These are phyloP conservation scores for Phytopythium cucurbitacearum DNA, from an alignment of 352 stramenopile genomes.

Conservation along the genomic window DNA sequence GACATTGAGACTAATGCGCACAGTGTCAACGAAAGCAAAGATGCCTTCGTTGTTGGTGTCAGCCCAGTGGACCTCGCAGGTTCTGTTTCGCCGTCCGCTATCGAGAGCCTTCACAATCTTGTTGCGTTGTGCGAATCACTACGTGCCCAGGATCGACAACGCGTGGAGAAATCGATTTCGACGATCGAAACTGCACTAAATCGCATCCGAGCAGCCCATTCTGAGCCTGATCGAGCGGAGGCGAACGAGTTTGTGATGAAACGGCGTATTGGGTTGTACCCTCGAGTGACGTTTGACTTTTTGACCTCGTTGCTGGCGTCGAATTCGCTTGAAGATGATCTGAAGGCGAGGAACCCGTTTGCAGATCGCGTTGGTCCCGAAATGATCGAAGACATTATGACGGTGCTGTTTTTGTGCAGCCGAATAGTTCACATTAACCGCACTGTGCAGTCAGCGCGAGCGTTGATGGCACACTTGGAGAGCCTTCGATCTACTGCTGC, in stretches of 20 bases:
- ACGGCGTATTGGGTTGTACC: conserved; percentile 52
- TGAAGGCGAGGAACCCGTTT: conserved; percentile 72
- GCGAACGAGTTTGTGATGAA: conserved; percentile 58
- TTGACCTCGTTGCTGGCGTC: conserved; percentile 70
- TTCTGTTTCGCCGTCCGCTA: conserved; percentile 1
- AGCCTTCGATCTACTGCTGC: conserved; percentile 3
- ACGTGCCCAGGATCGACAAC: conserved; percentile 43
- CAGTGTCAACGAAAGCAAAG: conserved; percentile 66
- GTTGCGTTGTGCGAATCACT: conserved; percentile 47
- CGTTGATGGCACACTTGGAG: conserved; percentile 20
- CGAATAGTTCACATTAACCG: conserved; percentile 84
- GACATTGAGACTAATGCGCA: conserved; percentile 89
- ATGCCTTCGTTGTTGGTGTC: conserved; percentile 64
- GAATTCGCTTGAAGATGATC: conserved; percentile 47
- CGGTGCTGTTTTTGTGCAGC: conserved; percentile 68
- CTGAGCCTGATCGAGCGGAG: conserved; percentile 9
- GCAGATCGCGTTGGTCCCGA: conserved; percentile 18
- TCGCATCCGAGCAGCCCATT: conserved; percentile 18
- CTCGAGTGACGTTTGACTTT: conserved; percentile 72
- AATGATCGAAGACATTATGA: conserved; percentile 48
- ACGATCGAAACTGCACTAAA: conserved; percentile 52
- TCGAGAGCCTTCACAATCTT: conserved; percentile 38
- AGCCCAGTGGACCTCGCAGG: conserved; percentile 43
- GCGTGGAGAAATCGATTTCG: conserved; percentile 49
- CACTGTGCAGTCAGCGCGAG: conserved; percentile 48